A percentile compares a stretch with the other conserved stretches of the same genome.
Evolutionary conservation across 192 early-diverging fungal species (phyloP).

Genomic region (Umbelopsis sp.): DNA sequence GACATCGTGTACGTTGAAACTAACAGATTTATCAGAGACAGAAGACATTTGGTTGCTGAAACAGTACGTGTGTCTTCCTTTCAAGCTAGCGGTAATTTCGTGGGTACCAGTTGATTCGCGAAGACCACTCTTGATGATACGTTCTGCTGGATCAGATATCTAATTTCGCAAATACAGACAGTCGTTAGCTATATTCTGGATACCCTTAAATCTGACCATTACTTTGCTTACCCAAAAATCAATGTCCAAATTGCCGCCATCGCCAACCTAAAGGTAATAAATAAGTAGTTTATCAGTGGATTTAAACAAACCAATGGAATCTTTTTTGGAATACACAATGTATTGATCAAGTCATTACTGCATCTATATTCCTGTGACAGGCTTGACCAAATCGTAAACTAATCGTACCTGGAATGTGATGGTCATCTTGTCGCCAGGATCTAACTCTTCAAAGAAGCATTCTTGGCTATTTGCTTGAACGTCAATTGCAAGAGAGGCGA

Average conservation of each 20-base stretch:
- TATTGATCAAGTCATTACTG: too few species aligned
- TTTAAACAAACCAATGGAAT: background rate
- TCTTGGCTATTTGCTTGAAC: constrained; percentile 24
- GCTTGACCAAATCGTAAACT: background rate
- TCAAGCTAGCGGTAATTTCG: constrained; percentile 41
- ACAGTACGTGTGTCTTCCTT: constrained; percentile 72
- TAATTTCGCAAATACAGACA: constrained; percentile 14
- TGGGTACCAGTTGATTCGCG: constrained; percentile 45
- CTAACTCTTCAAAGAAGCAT: constrained; percentile 71
- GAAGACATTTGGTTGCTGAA: constrained; percentile 76
- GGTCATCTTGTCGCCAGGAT: constrained; percentile 61
- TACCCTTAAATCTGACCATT: background rate
- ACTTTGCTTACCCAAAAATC: constrained; percentile 62
- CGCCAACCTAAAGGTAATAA: constrained; percentile 46
- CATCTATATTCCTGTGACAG: background rate
- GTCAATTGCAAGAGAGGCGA: constrained; percentile 15
- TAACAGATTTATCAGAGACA: constrained; percentile 57
- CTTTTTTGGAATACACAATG: background rate
- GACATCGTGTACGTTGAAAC: constrained; percentile 58
- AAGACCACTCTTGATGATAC: constrained; percentile 34
- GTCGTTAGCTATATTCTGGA: background rate
- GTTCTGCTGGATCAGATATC: constrained; percentile 48
- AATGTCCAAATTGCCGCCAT: constrained; percentile 65
- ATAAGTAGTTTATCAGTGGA: background rate
- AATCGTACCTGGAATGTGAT: constrained; percentile 58